Evolutionary conservation across 257 asterid species (phyloP).

Genomic region (Ajuga chamaepitys): DNA sequence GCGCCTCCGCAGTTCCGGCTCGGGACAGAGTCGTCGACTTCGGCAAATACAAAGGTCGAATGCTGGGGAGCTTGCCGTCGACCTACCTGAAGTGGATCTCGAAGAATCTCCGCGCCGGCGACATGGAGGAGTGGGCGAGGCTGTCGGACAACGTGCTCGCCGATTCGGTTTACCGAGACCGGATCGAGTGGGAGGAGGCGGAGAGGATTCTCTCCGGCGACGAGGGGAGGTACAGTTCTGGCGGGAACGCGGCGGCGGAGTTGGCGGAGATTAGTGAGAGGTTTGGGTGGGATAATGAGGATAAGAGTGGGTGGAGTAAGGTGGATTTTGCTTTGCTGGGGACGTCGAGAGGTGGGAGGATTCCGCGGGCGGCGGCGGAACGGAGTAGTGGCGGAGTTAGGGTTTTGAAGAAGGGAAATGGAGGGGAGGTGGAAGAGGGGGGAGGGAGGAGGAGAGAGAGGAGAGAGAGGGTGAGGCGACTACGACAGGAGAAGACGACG

Average conservation of each 20-base stretch:
- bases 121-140: slow-evolving; percentile 70
- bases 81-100: slow-evolving; percentile 72
- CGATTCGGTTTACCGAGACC: slow-evolving; percentile 67
- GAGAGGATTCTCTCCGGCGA: slow-evolving; percentile 57
- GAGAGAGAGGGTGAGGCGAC: slow-evolving; percentile 38
- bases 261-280: slow-evolving; percentile 62
- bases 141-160: slow-evolving; percentile 64
- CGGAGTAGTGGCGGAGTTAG: not conserved
- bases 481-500: slow-evolving; percentile 3
- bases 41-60: slow-evolving; percentile 65
- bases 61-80: slow-evolving; percentile 83
- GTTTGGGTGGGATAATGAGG: slow-evolving; percentile 75
- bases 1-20: slow-evolving; percentile 29
- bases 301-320: slow-evolving; percentile 64
- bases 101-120: slow-evolving; percentile 61
- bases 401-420: not conserved
- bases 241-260: slow-evolving; percentile 34
- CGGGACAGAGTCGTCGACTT: slow-evolving; percentile 66
- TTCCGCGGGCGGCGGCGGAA: slow-evolving; percentile 38
- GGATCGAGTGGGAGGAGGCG: slow-evolving; percentile 87
- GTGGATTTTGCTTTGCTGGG: slow-evolving; percentile 66
- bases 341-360: slow-evolving; percentile 64
- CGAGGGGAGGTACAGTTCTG: slow-evolving; percentile 7
- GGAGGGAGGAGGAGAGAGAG: slow-evolving; percentile 28
- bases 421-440: not conserved